Percentiles rank a stretch among this genome's conserved stretches.
Evolutionary conservation across 257 asterid genomes (phyloP).

Genomic region (Jacaranda copaia): DNA sequence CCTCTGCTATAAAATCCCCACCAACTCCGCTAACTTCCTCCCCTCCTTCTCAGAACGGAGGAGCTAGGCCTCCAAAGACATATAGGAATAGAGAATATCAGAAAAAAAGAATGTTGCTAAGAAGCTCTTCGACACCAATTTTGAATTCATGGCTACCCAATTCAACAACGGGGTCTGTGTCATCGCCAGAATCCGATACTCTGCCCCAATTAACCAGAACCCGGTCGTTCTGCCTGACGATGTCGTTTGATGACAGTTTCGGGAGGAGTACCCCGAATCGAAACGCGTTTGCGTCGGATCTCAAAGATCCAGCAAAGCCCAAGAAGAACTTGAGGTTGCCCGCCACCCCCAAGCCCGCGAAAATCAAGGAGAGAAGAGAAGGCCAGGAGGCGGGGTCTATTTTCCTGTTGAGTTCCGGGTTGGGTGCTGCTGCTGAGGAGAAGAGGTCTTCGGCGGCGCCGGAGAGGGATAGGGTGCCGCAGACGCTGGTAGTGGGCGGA

Average conservation of each 20-base stretch:
- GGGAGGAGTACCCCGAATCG: constrained; percentile 36
- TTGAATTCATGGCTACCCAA: constrained; percentile 59
- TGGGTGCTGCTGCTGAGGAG: constrained; percentile 42
- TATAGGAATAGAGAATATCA: background rate
- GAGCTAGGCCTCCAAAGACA: constrained; percentile 20
- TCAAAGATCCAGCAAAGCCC: constrained; percentile 47
- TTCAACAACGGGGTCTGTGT: constrained; percentile 40
- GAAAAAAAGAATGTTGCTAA: constrained; percentile 46
- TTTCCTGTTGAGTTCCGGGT: constrained; percentile 47
- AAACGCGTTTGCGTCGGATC: constrained; percentile 47
- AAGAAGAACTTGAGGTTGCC: constrained; percentile 45
- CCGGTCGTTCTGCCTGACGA: constrained; percentile 51
- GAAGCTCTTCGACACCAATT: constrained; percentile 74
- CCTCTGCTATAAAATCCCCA: constrained; percentile 18
- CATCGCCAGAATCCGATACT: constrained; percentile 61
- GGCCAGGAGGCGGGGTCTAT: constrained; percentile 39
- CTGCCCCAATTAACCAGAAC: constrained; percentile 53
- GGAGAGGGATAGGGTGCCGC: constrained; percentile 45
- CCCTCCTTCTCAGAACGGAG: constrained; percentile 28
- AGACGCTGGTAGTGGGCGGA: constrained; percentile 51
- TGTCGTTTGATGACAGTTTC: constrained; percentile 45
- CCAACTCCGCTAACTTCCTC: constrained; percentile 5
- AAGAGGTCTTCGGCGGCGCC: constrained; percentile 19
- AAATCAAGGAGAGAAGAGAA: constrained; percentile 43
- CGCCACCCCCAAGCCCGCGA: constrained; percentile 42